Evolutionary conservation across 2,329 filamentous ascomycete species (phyloP).

Genomic region (Aspergillus pseudonomiae): DNA sequence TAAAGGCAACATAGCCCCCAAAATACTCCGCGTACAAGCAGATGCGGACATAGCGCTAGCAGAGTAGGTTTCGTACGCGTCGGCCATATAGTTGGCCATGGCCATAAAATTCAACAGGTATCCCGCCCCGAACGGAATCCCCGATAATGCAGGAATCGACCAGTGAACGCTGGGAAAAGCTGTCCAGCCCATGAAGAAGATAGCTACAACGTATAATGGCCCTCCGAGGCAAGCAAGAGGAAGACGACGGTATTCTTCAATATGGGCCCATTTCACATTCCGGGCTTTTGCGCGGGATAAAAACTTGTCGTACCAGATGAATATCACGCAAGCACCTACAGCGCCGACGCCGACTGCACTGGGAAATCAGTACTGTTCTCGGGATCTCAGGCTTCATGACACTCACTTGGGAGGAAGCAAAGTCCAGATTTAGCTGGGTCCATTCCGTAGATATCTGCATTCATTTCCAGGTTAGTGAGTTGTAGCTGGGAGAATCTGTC

Average conservation of each 20-base stretch:
- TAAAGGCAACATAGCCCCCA: conserved; percentile 62
- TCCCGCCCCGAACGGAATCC: not conserved
- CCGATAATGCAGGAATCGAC: not conserved
- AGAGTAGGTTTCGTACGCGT: conserved; percentile 66
- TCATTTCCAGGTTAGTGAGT: not conserved
- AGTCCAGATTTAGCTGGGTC: not conserved
- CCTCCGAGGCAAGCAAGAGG: conserved; percentile 65
- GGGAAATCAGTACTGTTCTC: not conserved
- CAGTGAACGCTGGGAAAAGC: not conserved
- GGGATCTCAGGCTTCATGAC: no score
- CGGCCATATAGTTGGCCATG: not conserved
- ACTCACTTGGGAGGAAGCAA: conserved; percentile 4
- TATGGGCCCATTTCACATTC: not conserved
- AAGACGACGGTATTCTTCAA: conserved; percentile 47
- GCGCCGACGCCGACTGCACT: not conserved
- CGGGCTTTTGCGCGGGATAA: not conserved
- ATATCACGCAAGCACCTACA: not conserved
- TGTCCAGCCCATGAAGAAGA: not conserved
- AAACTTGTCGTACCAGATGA: conserved; percentile 1
- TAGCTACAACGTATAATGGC: not conserved
- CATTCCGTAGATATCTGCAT: conserved; percentile 4
- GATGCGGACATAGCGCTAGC: conserved; percentile 60
- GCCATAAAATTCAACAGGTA: conserved; percentile 1
- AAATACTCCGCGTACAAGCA: conserved; percentile 53
- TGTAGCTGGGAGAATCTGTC: not conserved